phyloP scores from a whole-genome alignment of 805 yeast genomes.

The Kluyveromyces nonfermentans region DNA sequence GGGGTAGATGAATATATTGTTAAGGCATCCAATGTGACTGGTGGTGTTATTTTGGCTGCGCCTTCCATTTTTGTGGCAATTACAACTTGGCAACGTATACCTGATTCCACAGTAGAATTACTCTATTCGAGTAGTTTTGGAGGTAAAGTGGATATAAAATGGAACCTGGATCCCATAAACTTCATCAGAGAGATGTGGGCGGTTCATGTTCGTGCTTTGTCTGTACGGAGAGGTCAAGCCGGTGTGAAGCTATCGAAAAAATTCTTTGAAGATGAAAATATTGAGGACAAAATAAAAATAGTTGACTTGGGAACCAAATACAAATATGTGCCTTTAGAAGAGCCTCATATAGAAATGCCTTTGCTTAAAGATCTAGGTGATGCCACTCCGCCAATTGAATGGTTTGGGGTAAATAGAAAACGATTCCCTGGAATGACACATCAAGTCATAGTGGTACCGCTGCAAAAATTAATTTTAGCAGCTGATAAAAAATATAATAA shows the following conservation, averaged over 20 bases:
- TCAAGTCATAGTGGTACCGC: constrained; percentile 59
- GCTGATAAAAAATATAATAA: constrained; percentile 42
- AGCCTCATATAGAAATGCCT: constrained; percentile 83
- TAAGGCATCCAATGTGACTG: constrained; percentile 50
- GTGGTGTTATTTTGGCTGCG: constrained; percentile 72
- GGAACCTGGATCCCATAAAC: constrained; percentile 90
- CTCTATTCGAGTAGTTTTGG: constrained; percentile 67
- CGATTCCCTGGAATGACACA: constrained; percentile 83
- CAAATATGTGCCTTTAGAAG: constrained; percentile 49
- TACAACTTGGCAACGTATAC: constrained; percentile 58
- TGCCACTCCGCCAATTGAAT: constrained; percentile 96
- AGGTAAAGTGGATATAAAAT: constrained; percentile 81
- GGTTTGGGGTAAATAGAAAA: constrained; percentile 91
- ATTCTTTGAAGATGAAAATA: constrained; percentile 26
- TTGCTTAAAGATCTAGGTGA: constrained; percentile 85
- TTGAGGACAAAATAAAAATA: constrained; percentile 37
- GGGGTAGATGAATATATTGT: constrained; percentile 46
- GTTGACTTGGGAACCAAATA: constrained; percentile 34
- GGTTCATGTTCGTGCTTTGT: constrained; percentile 66
- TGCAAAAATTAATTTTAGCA: constrained; percentile 66
- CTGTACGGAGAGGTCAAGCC: constrained; percentile 43
- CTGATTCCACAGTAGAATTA: constrained; percentile 51
- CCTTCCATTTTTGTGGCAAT: constrained; percentile 69
- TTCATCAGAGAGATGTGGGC: constrained; percentile 90
- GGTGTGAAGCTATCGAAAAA: constrained; percentile 14